Conservation (phyloP, 257 asterid species). For the Lithospermum erythrorhizon region DNA sequence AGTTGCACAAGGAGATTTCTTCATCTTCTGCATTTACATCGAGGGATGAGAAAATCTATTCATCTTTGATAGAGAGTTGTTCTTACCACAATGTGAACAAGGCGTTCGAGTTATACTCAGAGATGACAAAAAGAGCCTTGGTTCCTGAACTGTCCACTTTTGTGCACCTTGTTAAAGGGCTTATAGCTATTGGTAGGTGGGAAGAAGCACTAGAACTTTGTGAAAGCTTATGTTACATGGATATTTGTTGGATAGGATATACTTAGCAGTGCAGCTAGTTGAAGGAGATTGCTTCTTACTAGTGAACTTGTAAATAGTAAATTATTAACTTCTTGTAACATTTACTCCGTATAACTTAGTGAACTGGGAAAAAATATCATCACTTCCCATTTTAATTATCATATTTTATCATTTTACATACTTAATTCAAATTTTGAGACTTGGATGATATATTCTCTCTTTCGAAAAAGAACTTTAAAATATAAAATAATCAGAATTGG, state of each 20-base stretch:
- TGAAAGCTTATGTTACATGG: constrained; percentile 63
- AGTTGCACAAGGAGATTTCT: constrained; percentile 53
- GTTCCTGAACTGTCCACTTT: constrained; percentile 46
- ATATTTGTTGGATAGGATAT: neutral
- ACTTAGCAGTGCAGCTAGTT: neutral
- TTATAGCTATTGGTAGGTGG: constrained; percentile 51
- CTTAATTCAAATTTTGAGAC: too few species aligned
- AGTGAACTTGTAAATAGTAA: too few species aligned
- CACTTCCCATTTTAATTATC: too few species aligned
- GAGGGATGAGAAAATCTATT: constrained; percentile 27
- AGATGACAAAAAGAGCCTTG: constrained; percentile 43
- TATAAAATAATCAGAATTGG: too few species aligned
- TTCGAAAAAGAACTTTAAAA: too few species aligned
- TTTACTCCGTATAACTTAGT: too few species aligned
- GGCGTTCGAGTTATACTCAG: constrained; percentile 60
- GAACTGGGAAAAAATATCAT: too few species aligned
- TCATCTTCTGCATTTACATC: constrained; percentile 23
- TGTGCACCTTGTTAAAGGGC: constrained; percentile 59
- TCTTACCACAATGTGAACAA: constrained; percentile 41
- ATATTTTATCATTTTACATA: too few species aligned
- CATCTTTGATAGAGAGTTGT: constrained; percentile 53
- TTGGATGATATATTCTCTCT: too few species aligned
- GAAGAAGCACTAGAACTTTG: constrained; percentile 68
- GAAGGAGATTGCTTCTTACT: too few species aligned
- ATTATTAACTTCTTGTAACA: too few species aligned